These are phyloP conservation scores for Suillus sp. DNA, from an alignment of 768 basidiomycete species.

Conservation along the genomic window DNA sequence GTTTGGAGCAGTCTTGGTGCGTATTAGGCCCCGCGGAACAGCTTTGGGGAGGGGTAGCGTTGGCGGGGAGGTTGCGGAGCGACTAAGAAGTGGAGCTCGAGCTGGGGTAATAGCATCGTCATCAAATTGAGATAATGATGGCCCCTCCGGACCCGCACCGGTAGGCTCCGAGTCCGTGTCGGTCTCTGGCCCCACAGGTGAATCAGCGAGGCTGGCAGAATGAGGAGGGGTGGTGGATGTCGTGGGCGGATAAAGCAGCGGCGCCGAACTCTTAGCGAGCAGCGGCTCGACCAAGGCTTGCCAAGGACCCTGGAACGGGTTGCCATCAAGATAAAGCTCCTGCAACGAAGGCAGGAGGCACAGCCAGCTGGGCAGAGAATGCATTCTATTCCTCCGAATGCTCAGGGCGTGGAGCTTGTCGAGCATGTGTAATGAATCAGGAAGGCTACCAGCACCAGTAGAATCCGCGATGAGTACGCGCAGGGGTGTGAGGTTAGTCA, in stretches of 20 bases:
- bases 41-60: conserved; percentile 28
- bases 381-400: conserved; percentile 84
- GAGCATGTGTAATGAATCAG: conserved; percentile 70
- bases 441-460: conserved; percentile 78
- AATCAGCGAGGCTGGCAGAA: conserved; percentile 49
- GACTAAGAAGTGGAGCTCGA: conserved; percentile 54
- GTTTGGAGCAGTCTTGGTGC: conserved; percentile 72
- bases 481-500: conserved; percentile 73
- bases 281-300: conserved; percentile 86
- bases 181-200: conserved; percentile 49
- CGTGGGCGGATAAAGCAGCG: conserved; percentile 65
- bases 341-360: conserved; percentile 85
- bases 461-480: conserved; percentile 92
- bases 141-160: conserved; percentile 38
- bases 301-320: conserved; percentile 96
- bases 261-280: conserved; percentile 60
- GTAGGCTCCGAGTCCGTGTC: conserved; percentile 56
- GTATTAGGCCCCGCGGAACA: conserved; percentile 49
- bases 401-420: conserved; percentile 88
- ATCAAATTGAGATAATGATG: conserved; percentile 40
- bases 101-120: conserved; percentile 76
- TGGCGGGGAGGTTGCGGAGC: conserved; percentile 53
- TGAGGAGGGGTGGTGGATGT: conserved; percentile 59
- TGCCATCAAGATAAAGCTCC: conserved; percentile 89
- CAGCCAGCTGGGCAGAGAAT: conserved; percentile 92